Conservation (phyloP, 495 filamentous ascomycete genomes). For the Penicillium cosmopolitanum region DNA sequence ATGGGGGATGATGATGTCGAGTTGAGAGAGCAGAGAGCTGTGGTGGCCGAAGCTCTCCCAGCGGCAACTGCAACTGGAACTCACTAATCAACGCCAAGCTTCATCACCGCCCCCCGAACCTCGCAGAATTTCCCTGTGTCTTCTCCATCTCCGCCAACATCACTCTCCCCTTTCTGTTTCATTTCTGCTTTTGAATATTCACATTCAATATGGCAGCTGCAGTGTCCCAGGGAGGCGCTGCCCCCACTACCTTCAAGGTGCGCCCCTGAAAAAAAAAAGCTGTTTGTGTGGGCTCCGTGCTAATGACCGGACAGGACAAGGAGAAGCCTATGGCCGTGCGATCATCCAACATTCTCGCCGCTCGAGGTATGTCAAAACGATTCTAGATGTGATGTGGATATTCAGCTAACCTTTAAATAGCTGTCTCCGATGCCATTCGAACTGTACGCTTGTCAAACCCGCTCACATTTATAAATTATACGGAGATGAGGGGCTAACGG, state of each 20-base stretch:
- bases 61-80: slow-evolving; percentile 28
- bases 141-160: slow-evolving; percentile 36
- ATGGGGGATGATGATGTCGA: slow-evolving; percentile 34
- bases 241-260: slow-evolving; percentile 84
- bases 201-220: slow-evolving; percentile 67
- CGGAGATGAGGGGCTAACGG: slow-evolving; percentile 50
- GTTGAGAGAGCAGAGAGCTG: slow-evolving; percentile 22
- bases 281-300: slow-evolving; percentile 42
- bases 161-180: slow-evolving; percentile 25
- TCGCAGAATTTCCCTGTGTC: slow-evolving; percentile 50
- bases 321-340: slow-evolving; percentile 98
- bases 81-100: slow-evolving; percentile 52
- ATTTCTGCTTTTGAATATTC: slow-evolving; percentile 35
- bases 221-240: slow-evolving; percentile 55
- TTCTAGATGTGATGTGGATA: not conserved
- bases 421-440: slow-evolving; percentile 95
- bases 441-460: slow-evolving; percentile 56
- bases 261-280: slow-evolving; percentile 31
- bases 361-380: slow-evolving; percentile 68
- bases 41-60: slow-evolving; percentile 8
- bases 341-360: slow-evolving; percentile 92
- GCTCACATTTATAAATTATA: slow-evolving; percentile 12
- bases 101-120: slow-evolving; percentile 61
- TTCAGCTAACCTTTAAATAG: slow-evolving; percentile 48
- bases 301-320: slow-evolving; percentile 76